phyloP scores from a whole-genome alignment of 306 rosid species.

The Herpetospermum pedunculosum region DNA sequence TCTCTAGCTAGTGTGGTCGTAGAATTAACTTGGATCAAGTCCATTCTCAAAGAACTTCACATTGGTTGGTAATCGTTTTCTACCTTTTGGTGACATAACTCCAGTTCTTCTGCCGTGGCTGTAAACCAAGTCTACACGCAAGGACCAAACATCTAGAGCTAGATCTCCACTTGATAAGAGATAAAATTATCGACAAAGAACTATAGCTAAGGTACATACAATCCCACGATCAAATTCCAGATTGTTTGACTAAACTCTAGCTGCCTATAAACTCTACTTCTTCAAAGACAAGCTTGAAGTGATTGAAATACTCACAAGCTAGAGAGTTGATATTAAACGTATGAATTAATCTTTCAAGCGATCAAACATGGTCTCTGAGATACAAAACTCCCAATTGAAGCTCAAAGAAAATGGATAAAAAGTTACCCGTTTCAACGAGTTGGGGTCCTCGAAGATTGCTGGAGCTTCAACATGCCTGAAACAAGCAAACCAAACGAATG shows the following conservation, averaged over 20 bases:
- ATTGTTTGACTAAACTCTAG: not conserved
- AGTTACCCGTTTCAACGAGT: conserved; percentile 61
- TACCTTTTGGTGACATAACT: not conserved
- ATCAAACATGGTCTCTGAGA: not conserved
- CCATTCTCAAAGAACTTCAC: not conserved
- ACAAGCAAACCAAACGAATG: not conserved
- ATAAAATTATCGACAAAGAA: not conserved
- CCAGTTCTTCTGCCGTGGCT: not conserved
- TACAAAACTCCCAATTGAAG: not conserved
- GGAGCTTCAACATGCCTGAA: conserved; percentile 70
- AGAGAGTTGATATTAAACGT: not conserved
- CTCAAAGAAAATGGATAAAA: not conserved
- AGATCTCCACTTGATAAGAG: not conserved
- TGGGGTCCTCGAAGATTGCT: conserved; percentile 80
- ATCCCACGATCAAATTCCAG: not conserved
- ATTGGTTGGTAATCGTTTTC: not conserved
- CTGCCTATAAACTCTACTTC: not conserved
- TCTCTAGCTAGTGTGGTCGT: not conserved
- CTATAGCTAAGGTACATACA: not conserved
- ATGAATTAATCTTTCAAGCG: not conserved
- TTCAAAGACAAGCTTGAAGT: not conserved
- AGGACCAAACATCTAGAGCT: not conserved
- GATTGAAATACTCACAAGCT: not conserved
- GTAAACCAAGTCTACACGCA: too few species aligned
- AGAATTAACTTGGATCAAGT: not conserved